Percentiles rank a stretch among this genome's conserved stretches.
Evolutionary conservation across 768 basidiomycete genomes (phyloP).

Genomic region (Boletus coccyginus): DNA sequence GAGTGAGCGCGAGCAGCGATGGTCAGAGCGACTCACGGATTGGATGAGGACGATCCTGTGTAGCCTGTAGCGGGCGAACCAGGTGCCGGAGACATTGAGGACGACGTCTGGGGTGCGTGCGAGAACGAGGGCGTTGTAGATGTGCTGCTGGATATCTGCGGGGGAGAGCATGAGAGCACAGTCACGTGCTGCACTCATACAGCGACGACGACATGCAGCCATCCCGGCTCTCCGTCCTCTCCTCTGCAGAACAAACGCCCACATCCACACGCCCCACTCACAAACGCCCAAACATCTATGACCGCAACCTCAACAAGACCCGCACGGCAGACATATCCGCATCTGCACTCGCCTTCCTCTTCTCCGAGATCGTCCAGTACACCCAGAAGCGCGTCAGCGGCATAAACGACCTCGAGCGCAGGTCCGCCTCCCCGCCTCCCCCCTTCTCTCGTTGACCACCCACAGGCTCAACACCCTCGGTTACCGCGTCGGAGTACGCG

Average conservation of each 20-base stretch:
- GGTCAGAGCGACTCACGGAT: constrained; percentile 49
- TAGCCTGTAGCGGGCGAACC: constrained; percentile 72
- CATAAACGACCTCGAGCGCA: constrained; percentile 91
- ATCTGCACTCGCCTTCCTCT: constrained; percentile 84
- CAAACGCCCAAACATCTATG: constrained; percentile 76
- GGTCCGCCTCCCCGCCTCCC: constrained; percentile 45
- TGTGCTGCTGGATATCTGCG: constrained; percentile 56
- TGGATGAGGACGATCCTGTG: constrained; percentile 89
- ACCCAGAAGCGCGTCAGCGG: constrained; percentile 94
- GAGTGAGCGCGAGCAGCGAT: not conserved
- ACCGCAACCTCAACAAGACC: constrained; percentile 85
- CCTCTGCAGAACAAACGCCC: constrained; percentile 37
- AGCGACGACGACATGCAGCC: constrained; percentile 31
- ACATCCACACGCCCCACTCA: constrained; percentile 34
- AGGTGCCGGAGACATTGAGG: constrained; percentile 62
- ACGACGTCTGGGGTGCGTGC: constrained; percentile 77
- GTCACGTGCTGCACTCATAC: too few relatives aligned
- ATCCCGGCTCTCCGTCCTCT: constrained; percentile 62
- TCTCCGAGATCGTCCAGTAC: constrained; percentile 93
- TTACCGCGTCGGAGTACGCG: constrained; percentile 85
- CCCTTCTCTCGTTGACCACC: not conserved
- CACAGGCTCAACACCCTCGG: constrained; percentile 86
- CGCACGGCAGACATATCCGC: constrained; percentile 80
- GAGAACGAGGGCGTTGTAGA: constrained; percentile 71
- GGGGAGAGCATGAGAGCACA: too few relatives aligned